Base-by-base conservation (phyloP, 2,329 filamentous ascomycete species). In the Fusarium musae region DNA sequence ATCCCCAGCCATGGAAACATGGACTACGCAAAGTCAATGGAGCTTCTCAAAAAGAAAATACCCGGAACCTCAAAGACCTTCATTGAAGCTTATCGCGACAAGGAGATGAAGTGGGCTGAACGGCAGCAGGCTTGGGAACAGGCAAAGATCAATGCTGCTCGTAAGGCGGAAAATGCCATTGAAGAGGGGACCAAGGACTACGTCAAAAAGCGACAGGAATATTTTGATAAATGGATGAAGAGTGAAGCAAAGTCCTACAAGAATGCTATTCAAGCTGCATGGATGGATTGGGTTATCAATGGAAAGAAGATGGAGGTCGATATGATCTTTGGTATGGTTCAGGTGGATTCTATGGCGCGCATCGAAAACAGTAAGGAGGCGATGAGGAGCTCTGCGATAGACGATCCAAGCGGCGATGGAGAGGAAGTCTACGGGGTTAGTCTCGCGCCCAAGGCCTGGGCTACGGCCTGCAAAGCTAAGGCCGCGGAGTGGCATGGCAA, bases 171-270 rank as follows among this genome's bases (percentile, higher is more conserved):
- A 28, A 12, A 23, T 11, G n/a, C 5, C 9, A 15, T 39, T 19
- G 6, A 15, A 8, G 17, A 53, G 6, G 21, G 16, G 5, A 32
- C 43, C 23, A 8, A 36, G 16, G 42, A 49, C 0, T 30, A 11
- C 11, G 3, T 2, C 2, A 8, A 10, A 2, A 59, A 40, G 9
- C 26, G 26, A 23, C 12, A 39, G 16, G 4, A 9, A 12, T 32
- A 15, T 28, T 8, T 50, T 4, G 34, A 59, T 4, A 17, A 32
- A 0, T 59, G 57, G 43, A 21, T 2, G 26, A 36, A 40, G 16
- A 1, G 10, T 2, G 17, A 39, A 1, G 23, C 2, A 28, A 39
- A 17, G 3, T 2, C 17, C 17, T 59, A 39, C 2, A 40, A 7
- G 2, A 3, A 36, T 12, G 28, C 15, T 5, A 7, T 40, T 16